Conservation (phyloP, 208 protist species). For the Porcisia hertigi region DNA sequence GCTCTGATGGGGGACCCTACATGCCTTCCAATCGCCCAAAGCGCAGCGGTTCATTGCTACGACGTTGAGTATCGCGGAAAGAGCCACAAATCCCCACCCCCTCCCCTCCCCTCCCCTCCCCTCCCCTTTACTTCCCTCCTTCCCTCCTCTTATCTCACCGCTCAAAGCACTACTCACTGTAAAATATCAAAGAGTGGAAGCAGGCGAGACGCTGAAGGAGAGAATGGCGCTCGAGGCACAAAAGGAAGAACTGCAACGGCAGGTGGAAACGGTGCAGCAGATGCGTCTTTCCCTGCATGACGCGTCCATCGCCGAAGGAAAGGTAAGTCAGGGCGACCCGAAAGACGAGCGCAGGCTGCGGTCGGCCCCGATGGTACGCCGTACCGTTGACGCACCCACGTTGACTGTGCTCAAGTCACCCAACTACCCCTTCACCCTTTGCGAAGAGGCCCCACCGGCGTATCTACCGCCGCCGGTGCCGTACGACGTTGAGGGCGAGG, state of each 20-base stretch:
- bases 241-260: constrained; percentile 36
- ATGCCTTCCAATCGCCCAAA: not conserved
- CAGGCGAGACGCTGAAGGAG: not conserved
- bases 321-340: not conserved
- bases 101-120: not conserved
- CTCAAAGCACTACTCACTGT: not conserved
- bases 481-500: constrained; percentile 69
- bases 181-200: not conserved
- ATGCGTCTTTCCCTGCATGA: constrained; percentile 51
- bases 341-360: constrained; percentile 8
- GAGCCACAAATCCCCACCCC: not conserved
- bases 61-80: not conserved
- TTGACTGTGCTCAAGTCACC: constrained; percentile 65
- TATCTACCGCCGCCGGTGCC: constrained; percentile 79
- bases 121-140: not conserved
- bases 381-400: constrained; percentile 71
- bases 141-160: too few relatives aligned
- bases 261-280: constrained; percentile 43
- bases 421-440: constrained; percentile 83
- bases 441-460: constrained; percentile 76
- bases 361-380: constrained; percentile 33
- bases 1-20: not conserved
- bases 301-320: constrained; percentile 42
- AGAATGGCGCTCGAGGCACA: constrained; percentile 37
- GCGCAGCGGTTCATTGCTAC: not conserved